phyloP scores from a whole-genome alignment of 2,329 filamentous ascomycete genomes.

The Pezicula carpinea region DNA sequence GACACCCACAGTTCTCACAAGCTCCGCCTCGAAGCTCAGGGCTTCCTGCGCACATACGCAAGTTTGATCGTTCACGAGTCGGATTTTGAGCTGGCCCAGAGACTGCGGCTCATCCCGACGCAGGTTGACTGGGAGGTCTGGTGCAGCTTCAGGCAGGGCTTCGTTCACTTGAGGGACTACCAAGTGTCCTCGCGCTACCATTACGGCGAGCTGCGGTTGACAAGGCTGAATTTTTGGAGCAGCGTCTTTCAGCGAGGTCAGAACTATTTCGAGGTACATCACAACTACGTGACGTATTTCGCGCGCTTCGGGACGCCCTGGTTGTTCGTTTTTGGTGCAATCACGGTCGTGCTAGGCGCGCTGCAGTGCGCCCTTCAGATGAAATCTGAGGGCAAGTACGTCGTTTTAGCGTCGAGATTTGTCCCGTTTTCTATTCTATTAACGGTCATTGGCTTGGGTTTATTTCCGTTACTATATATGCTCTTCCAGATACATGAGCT shows the following conservation, averaged over 20 bases:
- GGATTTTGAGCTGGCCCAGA: slow-evolving; percentile 18
- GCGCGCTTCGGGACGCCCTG: neutral
- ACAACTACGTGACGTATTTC: neutral
- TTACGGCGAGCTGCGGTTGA: slow-evolving; percentile 15
- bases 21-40: slow-evolving; percentile 4
- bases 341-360: neutral
- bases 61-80: slow-evolving; percentile 15
- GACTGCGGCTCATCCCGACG: slow-evolving; percentile 8
- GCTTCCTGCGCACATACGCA: slow-evolving; percentile 19
- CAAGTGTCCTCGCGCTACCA: slow-evolving; percentile 12
- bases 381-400: neutral
- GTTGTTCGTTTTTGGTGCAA: neutral
- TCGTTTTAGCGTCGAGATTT: neutral
- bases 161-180: slow-evolving; percentile 11
- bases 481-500: neutral
- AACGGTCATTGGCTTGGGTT: neutral
- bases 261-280: neutral
- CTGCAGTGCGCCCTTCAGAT: neutral
- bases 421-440: neutral
- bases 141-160: slow-evolving; percentile 10
- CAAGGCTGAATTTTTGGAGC: slow-evolving; percentile 9
- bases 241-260: neutral
- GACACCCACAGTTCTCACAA: neutral
- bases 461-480: neutral
- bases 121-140: slow-evolving; percentile 6